Base-by-base conservation (phyloP, 805 yeast species). In the Wickerhamomyces xylosicus region DNA sequence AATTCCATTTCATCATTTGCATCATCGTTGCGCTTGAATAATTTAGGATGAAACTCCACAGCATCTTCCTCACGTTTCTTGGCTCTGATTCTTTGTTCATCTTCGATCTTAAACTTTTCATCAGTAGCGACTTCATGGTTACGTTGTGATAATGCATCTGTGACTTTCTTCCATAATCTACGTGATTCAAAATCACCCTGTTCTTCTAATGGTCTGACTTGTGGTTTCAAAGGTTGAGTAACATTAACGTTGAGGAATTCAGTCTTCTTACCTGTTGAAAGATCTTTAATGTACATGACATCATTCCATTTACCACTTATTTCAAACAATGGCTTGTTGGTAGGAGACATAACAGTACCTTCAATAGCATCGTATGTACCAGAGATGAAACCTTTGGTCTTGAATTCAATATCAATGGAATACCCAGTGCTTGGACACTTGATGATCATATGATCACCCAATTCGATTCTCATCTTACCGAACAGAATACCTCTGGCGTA, bases 301-400 rank as follows among this genome's bases (percentile, higher is more conserved):
- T 80, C 95, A 60, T 87, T 86, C 98, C 98, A 92, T 60, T 92
- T 90, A 13, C 98, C 98, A 10, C 80, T 51, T 31, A 90, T 67
- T 48, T 76, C 83, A 54, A 66, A 86, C 28, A 79, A 57, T 2
- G 65, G 65, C 47, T 80, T 76, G 17, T 75, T 77, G 2, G 68
- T 60, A 21, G 66, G 50, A 36, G 72, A 69, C 53, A 71, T 76
- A 38, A 89, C 69, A 5, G 57, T 60, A 38, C 97, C 98, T 48
- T 75, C 81, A 46, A 92, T 84, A 7, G 84, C 84, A 58, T 92
- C 94, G 59, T 90, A 92, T 3, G 90, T 74, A 17, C 98, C 98
- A 18, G 89, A 72, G 33, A 92, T 84, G 56, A 87, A 84, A 1
- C 98, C 98, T 60, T 92, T 92, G 5, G 92, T 84, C 57, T 92